phyloP scores from a whole-genome alignment of 2,329 filamentous ascomycete species.

The Alternaria brassicicola region DNA sequence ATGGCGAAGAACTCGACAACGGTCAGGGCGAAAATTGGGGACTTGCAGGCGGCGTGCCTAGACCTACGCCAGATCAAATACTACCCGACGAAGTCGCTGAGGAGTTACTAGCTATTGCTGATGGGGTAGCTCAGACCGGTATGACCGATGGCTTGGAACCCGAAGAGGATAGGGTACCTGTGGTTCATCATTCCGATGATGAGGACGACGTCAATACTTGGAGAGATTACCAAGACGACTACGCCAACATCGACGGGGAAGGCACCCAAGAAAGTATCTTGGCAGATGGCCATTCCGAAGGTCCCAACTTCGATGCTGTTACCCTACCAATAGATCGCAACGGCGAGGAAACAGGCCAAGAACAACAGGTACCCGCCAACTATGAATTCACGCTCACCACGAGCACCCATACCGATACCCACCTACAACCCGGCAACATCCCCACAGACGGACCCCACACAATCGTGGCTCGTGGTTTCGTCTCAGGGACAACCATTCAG shows the following conservation, averaged over 20 bases:
- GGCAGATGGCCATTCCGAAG: background rate
- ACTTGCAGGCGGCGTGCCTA: background rate
- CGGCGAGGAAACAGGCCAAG: background rate
- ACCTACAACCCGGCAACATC: background rate
- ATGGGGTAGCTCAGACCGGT: background rate
- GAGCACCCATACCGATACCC: background rate
- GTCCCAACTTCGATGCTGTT: background rate
- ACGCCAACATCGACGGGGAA: background rate
- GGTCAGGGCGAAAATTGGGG: background rate
- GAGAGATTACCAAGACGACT: background rate
- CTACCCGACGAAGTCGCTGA: background rate
- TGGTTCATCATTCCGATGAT: background rate
- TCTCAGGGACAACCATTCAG: background rate
- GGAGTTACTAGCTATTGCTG: background rate
- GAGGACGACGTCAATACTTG: background rate
- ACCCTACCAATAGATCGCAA: background rate
- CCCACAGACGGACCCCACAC: background rate
- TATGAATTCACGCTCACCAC: background rate
- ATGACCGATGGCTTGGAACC: background rate
- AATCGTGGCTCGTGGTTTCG: background rate
- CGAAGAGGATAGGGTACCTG: background rate
- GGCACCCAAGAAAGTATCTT: background rate
- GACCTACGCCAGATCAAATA: background rate
- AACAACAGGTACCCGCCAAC: background rate
- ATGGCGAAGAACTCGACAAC: background rate